Evolutionary conservation across 169 alveolate genomes (phyloP), one percentile per base, ranked within the genome.

Genomic region (Eimeria acervulina): DNA sequence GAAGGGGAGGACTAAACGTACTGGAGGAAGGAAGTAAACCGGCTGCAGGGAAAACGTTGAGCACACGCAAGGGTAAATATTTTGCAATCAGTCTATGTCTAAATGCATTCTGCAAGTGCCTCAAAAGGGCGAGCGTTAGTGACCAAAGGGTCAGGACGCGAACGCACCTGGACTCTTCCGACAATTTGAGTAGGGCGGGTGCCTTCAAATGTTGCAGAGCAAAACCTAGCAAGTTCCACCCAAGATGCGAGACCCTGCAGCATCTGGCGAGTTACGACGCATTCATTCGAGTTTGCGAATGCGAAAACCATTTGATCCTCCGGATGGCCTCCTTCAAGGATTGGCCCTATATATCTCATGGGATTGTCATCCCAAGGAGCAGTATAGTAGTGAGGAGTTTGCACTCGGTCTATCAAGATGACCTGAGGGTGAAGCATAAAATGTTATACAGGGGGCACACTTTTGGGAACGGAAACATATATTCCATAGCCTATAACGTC

Each of bases 251-350:
- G 42, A 7, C 28, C 80, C 4, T 36, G 8, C 42, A 85, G 63
- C 93, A 85, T 85, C 36, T 47, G 61, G 1, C 63, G 81, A 38
- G 59, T 85, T 21, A 61, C 36, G 33, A 85, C 93, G 21, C 93
- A 85, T 23, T 61, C 81, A 19, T 85, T 47, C 36, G 93, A 21
- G 81, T 59, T 38, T 40, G 93, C 93, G 81, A 85, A 85, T 13
- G 93, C 33, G 61, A 85, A 85, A 26, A 59, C 93, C 59, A 85
- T 61, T 85, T 59, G 93, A 40, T 85, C 93, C 19, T 85, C 93
- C 15, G 93, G 93, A 26, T 85, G 93, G 28, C 93, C 93, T 85
- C 80, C 93, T 40, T 85, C 81, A 4, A 85, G 36, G 51, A 85
- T 26, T 31, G 78, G 81, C 80, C 28, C 63, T n/a, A 85, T 61